Base-by-base conservation (phyloP, 352 stramenopile genomes). In the Blastocystis sp. region DNA sequence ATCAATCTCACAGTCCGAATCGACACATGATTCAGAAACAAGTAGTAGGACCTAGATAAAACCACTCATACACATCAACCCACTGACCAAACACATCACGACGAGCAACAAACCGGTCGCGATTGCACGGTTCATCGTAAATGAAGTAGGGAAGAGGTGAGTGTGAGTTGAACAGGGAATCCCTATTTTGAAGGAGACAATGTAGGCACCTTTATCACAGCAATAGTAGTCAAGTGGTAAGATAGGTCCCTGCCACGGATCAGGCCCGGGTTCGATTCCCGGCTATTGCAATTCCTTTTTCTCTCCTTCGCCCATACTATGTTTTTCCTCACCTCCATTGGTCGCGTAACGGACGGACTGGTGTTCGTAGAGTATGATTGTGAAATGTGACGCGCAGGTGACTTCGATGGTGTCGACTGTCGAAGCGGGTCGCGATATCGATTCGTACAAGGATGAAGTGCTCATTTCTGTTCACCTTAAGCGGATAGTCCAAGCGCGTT, bases 241-340 rank as follows among this genome's bases (percentile, higher is more conserved):
- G 63, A 73, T 73, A 73, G 63, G 63, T 73, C 63, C 63, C 63
- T 73, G 63, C 63, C 63, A 73, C 63, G 63, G 63, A 73, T 73
- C 63, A 73, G 63, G 63, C 63, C 63, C 63, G 63, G 63, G 63
- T 73, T 76, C 64, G 64, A 76, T 76, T 72, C 59, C 59, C 59
- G 59, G 64, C 64, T 76, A 56, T 76, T 76, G 34, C 64, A 56
- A n/a, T 54, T 76, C 44, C 44, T 18, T 56, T n/a, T 76, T 54
- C 16, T 76, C 36, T 54, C 46, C 21, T 21, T 21, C 11, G 46
- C 11, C 46, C 21, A 54, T 21, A 54, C 56, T 11, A 84, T 84
- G 73, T 84, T 84, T 56, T 84, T 57, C 49, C 57, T 73, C 6
- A 84, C 73, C 4, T 84, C 73, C 4, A 75, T 84, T n/a, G 73